phyloP scores from a whole-genome alignment of 176 grass and related monocot species.

The Musa beccarii region DNA sequence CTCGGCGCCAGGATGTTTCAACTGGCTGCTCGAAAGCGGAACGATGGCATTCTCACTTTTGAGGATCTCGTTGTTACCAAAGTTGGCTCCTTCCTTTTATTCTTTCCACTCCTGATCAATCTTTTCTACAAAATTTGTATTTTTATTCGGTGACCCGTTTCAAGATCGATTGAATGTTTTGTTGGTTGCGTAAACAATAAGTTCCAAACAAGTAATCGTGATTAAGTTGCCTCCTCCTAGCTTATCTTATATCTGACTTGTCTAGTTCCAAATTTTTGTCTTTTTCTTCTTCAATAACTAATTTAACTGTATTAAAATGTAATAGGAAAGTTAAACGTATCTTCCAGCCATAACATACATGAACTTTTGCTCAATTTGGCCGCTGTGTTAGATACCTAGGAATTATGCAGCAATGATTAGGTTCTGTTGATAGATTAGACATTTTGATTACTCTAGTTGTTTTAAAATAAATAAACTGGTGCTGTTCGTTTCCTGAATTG shows the following conservation, averaged over 20 bases:
- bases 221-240: not conserved
- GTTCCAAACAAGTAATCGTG: not conserved
- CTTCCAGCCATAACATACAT: not conserved
- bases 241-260: not conserved
- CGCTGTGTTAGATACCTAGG: not conserved
- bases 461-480: not conserved
- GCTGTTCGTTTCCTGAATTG: not conserved
- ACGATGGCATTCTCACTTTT: constrained; percentile 48
- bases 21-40: constrained; percentile 44
- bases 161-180: too few relatives aligned
- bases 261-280: not conserved
- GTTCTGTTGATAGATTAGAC: too few relatives aligned
- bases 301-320: not conserved
- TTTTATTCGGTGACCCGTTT: too few relatives aligned
- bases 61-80: constrained; percentile 69
- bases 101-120: not conserved
- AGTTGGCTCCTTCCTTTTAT: constrained; percentile 27
- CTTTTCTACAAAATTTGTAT: not conserved
- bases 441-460: not conserved
- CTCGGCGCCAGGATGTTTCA: constrained; percentile 67
- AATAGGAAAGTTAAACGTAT: not conserved
- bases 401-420: not conserved
- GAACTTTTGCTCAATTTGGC: not conserved
- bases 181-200: not conserved
- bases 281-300: not conserved